Base-by-base conservation (phyloP, 1,284 basidiomycete species). In the Irpex rosettiformis region DNA sequence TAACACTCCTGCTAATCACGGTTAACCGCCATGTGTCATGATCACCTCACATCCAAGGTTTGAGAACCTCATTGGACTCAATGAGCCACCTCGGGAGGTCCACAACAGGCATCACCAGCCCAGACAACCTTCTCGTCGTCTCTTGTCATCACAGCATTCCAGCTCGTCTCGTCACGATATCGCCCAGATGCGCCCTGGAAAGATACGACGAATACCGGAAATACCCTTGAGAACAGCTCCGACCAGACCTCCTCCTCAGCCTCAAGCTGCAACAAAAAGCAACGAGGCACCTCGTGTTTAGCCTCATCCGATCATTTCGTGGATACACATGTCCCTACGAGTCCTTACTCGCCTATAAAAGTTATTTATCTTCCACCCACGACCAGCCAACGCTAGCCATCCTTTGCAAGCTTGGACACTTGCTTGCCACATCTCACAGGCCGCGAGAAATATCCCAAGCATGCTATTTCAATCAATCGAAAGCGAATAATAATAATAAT, bases 241-340 rank as follows among this genome's bases (percentile, higher is more conserved):
- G n/a, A n/a, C n/a, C n/a, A n/a, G n/a, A n/a, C n/a, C n/a, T n/a
- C n/a, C n/a, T n/a, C n/a, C n/a, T n/a, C n/a, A n/a, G n/a, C n/a
- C n/a, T n/a, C n/a, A n/a, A n/a, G n/a, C n/a, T n/a, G n/a, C n/a
- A n/a, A n/a, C n/a, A n/a, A n/a, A n/a, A n/a, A n/a, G n/a, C n/a
- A n/a, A n/a, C n/a, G n/a, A 37, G 33, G 7, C 33, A 37, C 33
- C 16, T 37, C 33, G 33, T 6, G 7, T 27, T 27, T 51, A 21
- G 22, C 18, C 13, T 10, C 22, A 18, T 51, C 48, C 48, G 48
- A 51, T 51, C 48, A 51, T 51, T 51, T 51, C 48, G 48, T 51
- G 48, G 48, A 51, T 51, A 51, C 48, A 51, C 48, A 51, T 51
- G 48, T 51, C 48, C 25, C 48, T 51, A 51, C 48, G 6, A 5